Base-by-base conservation (phyloP, 2,329 filamentous ascomycete species). In the Dothistroma septosporum region DNA sequence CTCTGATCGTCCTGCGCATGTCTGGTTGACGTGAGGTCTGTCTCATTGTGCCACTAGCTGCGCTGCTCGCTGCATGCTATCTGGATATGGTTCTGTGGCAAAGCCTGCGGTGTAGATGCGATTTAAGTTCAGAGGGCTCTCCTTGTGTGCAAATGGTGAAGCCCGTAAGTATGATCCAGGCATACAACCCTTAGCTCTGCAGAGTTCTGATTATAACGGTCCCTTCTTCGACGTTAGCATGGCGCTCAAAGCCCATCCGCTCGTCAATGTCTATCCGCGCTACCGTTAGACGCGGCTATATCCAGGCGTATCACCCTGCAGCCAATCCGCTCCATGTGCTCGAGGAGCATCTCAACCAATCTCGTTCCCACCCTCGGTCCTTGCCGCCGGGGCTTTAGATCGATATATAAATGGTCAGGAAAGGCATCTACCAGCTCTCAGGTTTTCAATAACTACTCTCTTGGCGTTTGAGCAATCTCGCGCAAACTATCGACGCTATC, bases 381-480 rank as follows among this genome's bases (percentile, higher is more conserved):
- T 56, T 75, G 74, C 46, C 66, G 73, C 44, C 69, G 67, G 0
- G 72, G 70, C 52, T 76, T 54, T 10, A 77, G 70, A 54, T 77
- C 69, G 49, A 77, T 72, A 47, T 77, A 75, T 21, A 77, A 64
- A 65, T 77, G 75, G 6, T 73, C 74, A 0, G 73, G 71, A 60
- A 71, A 77, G 14, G 32, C 12, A 4, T 61, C 35, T 1, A 66
- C 54, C 1, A 66, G 53, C 19, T 59, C 49, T 4, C 8, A n/a
- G n/a, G n/a, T 47, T 46, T 53, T 58, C 35, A 32, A 37, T 12
- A n/a, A 14, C 53, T 33, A 53, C 37, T 33, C 37, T 41, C 21
- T n/a, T 12, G 53, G 53, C 11, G 53, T 44, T 7, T 55, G 53
- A 7, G 53, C 53, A 16, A 55, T 55, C 37, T 46, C 41, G 9